These are phyloP conservation scores for Serendipita sp. DNA, from an alignment of 768 basidiomycete genomes.

Conservation along the genomic window DNA sequence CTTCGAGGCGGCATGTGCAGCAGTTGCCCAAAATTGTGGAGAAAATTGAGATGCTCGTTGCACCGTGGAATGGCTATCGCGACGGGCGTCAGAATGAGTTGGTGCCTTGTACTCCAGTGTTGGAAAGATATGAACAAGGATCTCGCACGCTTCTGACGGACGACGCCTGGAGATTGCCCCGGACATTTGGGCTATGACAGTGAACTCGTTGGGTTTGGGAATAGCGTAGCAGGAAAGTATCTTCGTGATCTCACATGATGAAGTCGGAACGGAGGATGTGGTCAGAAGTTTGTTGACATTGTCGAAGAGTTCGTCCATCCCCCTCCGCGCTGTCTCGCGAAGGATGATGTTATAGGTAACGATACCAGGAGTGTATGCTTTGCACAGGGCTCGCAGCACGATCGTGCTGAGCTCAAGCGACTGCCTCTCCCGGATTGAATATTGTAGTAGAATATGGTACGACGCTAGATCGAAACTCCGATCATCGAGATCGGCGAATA, in stretches of 20 bases:
- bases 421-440: slow-evolving; percentile 43
- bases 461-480: slow-evolving; percentile 22
- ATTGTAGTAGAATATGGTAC: slow-evolving; percentile 50
- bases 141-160: slow-evolving; percentile 25
- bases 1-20: neutral
- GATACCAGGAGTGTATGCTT: slow-evolving; percentile 27
- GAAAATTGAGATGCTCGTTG: neutral
- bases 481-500: neutral
- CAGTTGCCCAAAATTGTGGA: slow-evolving; percentile 3
- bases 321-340: slow-evolving; percentile 32
- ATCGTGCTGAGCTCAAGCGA: slow-evolving; percentile 31
- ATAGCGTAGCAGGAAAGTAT: slow-evolving; percentile 5
- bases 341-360: slow-evolving; percentile 43
- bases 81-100: neutral
- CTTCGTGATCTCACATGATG: slow-evolving; percentile 10
- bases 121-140: slow-evolving; percentile 43
- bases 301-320: slow-evolving; percentile 21
- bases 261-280: neutral
- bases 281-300: slow-evolving; percentile 19
- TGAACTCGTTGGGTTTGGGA: slow-evolving; percentile 25
- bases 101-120: neutral
- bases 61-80: too few species aligned
- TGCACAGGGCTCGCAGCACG: slow-evolving; percentile 28
- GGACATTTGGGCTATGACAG: slow-evolving; percentile 35
- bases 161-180: slow-evolving; percentile 35